Evolutionary conservation across 2,329 filamentous ascomycete genomes (phyloP).

Genomic region (Exophiala xenobiotica): DNA sequence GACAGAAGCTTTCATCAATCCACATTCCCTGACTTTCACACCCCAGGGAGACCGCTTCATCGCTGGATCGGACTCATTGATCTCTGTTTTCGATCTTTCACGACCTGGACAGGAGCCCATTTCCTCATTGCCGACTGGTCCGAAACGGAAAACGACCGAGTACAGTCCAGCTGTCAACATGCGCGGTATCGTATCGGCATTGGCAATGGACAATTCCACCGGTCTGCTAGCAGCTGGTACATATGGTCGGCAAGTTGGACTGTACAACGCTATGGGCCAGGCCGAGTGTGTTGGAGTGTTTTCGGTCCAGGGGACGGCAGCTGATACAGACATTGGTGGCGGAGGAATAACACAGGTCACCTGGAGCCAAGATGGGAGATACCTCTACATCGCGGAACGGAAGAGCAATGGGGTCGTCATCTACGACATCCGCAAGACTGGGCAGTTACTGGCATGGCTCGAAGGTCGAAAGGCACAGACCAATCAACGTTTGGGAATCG

Average conservation of each 20-base stretch:
- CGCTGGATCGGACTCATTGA: slow-evolving; percentile 54
- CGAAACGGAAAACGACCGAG: slow-evolving; percentile 29
- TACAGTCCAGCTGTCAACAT: slow-evolving; percentile 40
- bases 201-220: slow-evolving; percentile 45
- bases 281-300: slow-evolving; percentile 55
- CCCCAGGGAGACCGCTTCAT: slow-evolving; percentile 53
- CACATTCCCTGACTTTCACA: slow-evolving; percentile 56
- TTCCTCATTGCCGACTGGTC: slow-evolving; percentile 48
- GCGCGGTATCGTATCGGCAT: slow-evolving; percentile 56
- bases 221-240: slow-evolving; percentile 59
- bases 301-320: slow-evolving; percentile 42
- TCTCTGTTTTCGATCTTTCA: slow-evolving; percentile 58
- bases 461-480: slow-evolving; percentile 47
- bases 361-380: slow-evolving; percentile 59
- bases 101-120: slow-evolving; percentile 50
- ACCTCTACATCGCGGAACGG: slow-evolving; percentile 59
- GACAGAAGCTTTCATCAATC: slow-evolving; percentile 58
- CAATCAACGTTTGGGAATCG: slow-evolving; percentile 57
- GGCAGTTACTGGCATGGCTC: slow-evolving; percentile 52
- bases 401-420: slow-evolving; percentile 56
- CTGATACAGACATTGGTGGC: slow-evolving; percentile 45
- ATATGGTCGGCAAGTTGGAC: slow-evolving; percentile 54
- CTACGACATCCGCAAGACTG: slow-evolving; percentile 59
- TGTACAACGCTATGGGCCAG: slow-evolving; percentile 53
- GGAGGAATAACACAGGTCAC: slow-evolving; percentile 55